Evolutionary conservation across 2,329 filamentous ascomycete species (phyloP).

Genomic region (Aspergillus udagawae): DNA sequence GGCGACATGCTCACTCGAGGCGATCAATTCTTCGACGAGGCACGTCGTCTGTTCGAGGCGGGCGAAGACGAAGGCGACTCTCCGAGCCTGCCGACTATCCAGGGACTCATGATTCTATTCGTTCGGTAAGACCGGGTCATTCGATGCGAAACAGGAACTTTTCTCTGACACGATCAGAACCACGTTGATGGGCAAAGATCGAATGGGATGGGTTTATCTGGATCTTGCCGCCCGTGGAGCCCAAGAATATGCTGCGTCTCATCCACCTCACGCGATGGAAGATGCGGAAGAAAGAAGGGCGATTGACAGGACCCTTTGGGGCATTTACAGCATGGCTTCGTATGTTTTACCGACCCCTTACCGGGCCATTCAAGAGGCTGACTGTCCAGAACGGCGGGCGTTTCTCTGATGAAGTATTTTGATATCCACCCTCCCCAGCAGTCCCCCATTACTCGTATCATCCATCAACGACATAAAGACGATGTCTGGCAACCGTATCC

Average conservation of each 20-base stretch:
- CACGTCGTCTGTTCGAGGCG: slow-evolving; percentile 21
- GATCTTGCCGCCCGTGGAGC: slow-evolving; percentile 20
- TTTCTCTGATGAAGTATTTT: slow-evolving; percentile 19
- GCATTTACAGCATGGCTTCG: slow-evolving; percentile 15
- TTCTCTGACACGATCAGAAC: slow-evolving; percentile 10
- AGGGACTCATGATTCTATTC: slow-evolving; percentile 23
- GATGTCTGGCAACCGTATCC: slow-evolving; percentile 26
- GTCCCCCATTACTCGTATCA: slow-evolving; percentile 10
- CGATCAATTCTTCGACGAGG: slow-evolving; percentile 29
- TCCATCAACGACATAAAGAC: slow-evolving; percentile 5
- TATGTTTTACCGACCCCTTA: neutral
- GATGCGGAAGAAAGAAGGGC: slow-evolving; percentile 5
- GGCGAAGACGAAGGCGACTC: slow-evolving; percentile 20
- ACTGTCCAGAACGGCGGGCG: slow-evolving; percentile 12
- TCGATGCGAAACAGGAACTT: neutral
- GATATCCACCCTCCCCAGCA: slow-evolving; percentile 10
- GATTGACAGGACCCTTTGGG: slow-evolving; percentile 19
- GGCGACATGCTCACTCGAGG: slow-evolving; percentile 20
- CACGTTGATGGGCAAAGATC: slow-evolving; percentile 28
- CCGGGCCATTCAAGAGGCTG: neutral
- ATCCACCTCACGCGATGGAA: slow-evolving; percentile 11
- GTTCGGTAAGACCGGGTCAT: slow-evolving; percentile 13
- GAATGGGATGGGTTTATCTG: slow-evolving; percentile 24
- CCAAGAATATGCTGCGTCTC: slow-evolving; percentile 15
- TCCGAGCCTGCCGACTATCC: slow-evolving; percentile 23